Evolutionary conservation across 2,329 filamentous ascomycete species (phyloP).

Genomic region (Rhynchosporium graminicola): DNA sequence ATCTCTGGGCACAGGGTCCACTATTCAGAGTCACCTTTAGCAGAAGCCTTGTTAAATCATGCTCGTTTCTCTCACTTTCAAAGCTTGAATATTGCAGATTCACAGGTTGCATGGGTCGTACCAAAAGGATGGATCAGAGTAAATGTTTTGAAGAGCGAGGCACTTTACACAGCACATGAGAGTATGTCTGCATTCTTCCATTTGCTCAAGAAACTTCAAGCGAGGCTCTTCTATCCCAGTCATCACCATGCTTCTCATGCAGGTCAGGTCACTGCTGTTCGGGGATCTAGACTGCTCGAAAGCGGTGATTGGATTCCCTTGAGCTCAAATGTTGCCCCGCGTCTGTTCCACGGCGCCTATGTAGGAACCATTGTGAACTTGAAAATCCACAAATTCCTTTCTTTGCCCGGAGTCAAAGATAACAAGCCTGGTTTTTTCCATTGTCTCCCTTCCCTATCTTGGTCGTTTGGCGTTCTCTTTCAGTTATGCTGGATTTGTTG

Average conservation of each 20-base stretch:
- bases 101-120: not conserved
- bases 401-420: slow-evolving; percentile 9
- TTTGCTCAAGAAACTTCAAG: not conserved
- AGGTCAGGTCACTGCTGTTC: slow-evolving; percentile 11
- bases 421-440: slow-evolving; percentile 2
- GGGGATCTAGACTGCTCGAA: slow-evolving; percentile 13
- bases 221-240: not conserved
- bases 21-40: slow-evolving; percentile 10
- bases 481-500: slow-evolving; percentile 3
- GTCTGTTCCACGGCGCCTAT: slow-evolving; percentile 19
- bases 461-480: slow-evolving; percentile 10
- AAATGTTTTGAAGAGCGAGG: not conserved
- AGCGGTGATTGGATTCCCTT: slow-evolving; percentile 9
- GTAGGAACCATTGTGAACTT: slow-evolving; percentile 16
- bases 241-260: not conserved
- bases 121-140: slow-evolving; percentile 6
- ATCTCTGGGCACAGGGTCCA: not conserved
- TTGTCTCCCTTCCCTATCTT: slow-evolving; percentile 9
- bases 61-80: slow-evolving; percentile 6
- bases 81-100: not conserved
- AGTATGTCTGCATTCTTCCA: slow-evolving; percentile 2
- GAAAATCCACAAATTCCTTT: slow-evolving; percentile 1
- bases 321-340: slow-evolving; percentile 8
- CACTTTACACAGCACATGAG: slow-evolving; percentile 1
- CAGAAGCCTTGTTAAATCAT: not conserved